phyloP scores from a whole-genome alignment of 352 stramenopile genomes.

The Phytophthora palmivora region DNA sequence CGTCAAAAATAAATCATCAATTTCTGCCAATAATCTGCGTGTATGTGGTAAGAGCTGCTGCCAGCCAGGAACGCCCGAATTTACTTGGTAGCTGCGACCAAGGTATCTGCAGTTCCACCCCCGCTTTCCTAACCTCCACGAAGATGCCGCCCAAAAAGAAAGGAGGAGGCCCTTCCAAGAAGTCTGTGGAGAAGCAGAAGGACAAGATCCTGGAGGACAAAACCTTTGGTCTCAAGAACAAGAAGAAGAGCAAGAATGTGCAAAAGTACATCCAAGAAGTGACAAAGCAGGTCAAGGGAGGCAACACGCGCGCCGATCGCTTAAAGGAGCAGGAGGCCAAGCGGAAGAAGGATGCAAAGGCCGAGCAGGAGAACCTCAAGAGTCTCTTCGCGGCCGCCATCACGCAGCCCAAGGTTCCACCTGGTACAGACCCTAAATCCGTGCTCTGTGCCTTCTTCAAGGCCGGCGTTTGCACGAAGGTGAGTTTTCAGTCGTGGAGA shows the following conservation, averaged over 20 bases:
- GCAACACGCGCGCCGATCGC: constrained; percentile 77
- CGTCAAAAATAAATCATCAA: neutral
- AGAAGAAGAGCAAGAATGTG: constrained; percentile 98
- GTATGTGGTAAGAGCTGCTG: constrained; percentile 22
- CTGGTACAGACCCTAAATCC: constrained; percentile 90
- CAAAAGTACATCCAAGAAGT: constrained; percentile 94
- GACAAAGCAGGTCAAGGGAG: constrained; percentile 90
- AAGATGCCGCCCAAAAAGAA: constrained; percentile 86
- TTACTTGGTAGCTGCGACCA: constrained; percentile 10
- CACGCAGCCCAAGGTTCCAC: constrained; percentile 87
- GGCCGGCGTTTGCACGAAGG: constrained; percentile 87
- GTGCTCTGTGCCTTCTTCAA: constrained; percentile 92
- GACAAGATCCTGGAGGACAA: constrained; percentile 97
- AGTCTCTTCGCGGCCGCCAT: constrained; percentile 88
- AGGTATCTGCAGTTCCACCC: constrained; percentile 20
- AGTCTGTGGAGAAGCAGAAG: constrained; percentile 91
- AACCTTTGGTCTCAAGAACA: constrained; percentile 99
- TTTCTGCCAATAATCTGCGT: constrained; percentile 28
- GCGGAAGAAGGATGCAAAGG: constrained; percentile 86
- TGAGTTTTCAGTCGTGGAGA: constrained; percentile 13
- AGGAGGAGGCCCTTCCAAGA: constrained; percentile 71
- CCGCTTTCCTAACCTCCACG: neutral
- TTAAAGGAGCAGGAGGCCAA: constrained; percentile 79
- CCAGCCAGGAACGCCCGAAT: constrained; percentile 29
- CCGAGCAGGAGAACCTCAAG: constrained; percentile 86